Conservation (phyloP, 2,329 filamentous ascomycete genomes). For the Claviceps sp. region DNA sequence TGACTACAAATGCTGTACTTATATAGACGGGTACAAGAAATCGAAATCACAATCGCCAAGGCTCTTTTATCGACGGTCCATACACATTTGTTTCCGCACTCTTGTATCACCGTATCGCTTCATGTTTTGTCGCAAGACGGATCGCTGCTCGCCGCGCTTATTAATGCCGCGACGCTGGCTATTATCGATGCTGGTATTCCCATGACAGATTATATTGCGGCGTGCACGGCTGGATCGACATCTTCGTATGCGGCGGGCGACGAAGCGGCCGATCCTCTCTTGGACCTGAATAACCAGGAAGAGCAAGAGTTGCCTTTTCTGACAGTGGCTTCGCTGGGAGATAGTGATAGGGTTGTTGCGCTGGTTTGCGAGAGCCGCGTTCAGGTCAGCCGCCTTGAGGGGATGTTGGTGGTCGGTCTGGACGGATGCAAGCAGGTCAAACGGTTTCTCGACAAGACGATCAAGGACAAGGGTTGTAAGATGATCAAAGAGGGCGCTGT, state of each 20-base stretch:
- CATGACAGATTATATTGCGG: constrained; percentile 82
- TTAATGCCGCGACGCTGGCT: constrained; percentile 85
- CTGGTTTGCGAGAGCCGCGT: constrained; percentile 79
- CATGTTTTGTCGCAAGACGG: constrained; percentile 87
- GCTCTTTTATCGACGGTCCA: constrained; percentile 69
- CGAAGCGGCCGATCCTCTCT: constrained; percentile 59
- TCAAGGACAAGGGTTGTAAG: constrained; percentile 55
- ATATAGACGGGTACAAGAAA: constrained; percentile 66
- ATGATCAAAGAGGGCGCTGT: constrained; percentile 46
- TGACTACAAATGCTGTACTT: background rate
- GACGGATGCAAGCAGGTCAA: constrained; percentile 84
- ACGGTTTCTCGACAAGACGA: constrained; percentile 65
- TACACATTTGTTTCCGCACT: constrained; percentile 80
- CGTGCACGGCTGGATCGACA: constrained; percentile 76
- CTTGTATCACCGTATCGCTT: constrained; percentile 67
- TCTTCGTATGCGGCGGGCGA: constrained; percentile 51
- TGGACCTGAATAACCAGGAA: constrained; percentile 68
- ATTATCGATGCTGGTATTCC: constrained; percentile 91
- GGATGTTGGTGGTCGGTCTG: constrained; percentile 83
- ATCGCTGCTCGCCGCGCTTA: constrained; percentile 72
- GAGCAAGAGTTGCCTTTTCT: constrained; percentile 81
- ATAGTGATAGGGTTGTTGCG: constrained; percentile 61
- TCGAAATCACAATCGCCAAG: constrained; percentile 64
- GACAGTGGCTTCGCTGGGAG: constrained; percentile 70
- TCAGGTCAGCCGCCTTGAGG: constrained; percentile 70